A percentile compares a stretch with the other conserved stretches of the same genome.
Conservation (phyloP, 2,329 filamentous ascomycete species). For the Aspergillus neotritici region DNA sequence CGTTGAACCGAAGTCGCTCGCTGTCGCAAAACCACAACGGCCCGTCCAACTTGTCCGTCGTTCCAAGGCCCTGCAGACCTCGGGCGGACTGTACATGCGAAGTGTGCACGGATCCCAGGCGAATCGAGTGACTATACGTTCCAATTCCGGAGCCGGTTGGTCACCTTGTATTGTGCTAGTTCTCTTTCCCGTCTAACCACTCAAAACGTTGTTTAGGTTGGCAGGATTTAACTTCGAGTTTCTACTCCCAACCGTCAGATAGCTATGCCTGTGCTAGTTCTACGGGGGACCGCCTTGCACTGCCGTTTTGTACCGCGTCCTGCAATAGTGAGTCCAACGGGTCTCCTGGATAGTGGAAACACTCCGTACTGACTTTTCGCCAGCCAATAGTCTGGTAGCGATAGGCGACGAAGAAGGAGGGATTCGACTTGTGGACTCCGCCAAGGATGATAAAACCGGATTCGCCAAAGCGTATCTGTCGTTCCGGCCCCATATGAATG, state of each 20-base stretch:
- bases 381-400: conserved; percentile 61
- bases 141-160: conserved; percentile 35
- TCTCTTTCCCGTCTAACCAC: conserved; percentile 14
- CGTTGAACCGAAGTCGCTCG: conserved; percentile 13
- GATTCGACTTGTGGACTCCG: conserved; percentile 59
- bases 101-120: conserved; percentile 28
- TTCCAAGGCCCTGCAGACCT: conserved; percentile 32
- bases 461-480: conserved; percentile 56
- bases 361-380: conserved; percentile 9
- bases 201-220: conserved; percentile 38
- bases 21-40: conserved; percentile 17
- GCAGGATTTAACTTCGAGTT: conserved; percentile 55
- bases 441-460: conserved; percentile 42
- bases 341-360: not conserved
- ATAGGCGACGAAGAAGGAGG: conserved; percentile 65
- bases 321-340: conserved; percentile 55
- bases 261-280: conserved; percentile 44
- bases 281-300: conserved; percentile 36
- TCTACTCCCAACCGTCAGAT: conserved; percentile 55
- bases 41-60: conserved; percentile 31
- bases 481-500: conserved; percentile 62
- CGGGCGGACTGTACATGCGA: conserved; percentile 37
- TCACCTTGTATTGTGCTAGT: conserved; percentile 7
- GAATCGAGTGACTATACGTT: conserved; percentile 29
- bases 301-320: conserved; percentile 61